A percentile compares a stretch with the other conserved stretches of the same genome.
Evolutionary conservation across 2,329 filamentous ascomycete genomes (phyloP).

Genomic region (Domatiomyces globalis): DNA sequence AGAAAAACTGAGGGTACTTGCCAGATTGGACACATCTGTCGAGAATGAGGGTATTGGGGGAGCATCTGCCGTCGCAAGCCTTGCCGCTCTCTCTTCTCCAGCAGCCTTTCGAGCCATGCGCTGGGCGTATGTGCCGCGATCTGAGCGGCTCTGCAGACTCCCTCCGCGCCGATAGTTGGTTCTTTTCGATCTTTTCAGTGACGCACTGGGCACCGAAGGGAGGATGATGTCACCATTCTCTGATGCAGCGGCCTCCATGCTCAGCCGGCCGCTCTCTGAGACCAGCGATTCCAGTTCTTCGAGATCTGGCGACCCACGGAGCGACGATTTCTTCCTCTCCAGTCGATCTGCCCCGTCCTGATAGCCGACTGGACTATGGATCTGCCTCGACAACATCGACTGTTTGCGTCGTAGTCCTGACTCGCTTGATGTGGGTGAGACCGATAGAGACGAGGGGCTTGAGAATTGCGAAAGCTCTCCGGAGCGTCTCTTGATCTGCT

Average conservation of each 20-base stretch:
- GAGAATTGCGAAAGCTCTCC: slow-evolving; percentile 53
- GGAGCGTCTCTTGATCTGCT: slow-evolving; percentile 74
- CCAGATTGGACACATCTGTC: slow-evolving; percentile 28
- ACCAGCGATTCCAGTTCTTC: slow-evolving; percentile 65
- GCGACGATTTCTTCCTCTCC: slow-evolving; percentile 55
- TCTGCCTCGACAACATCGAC: slow-evolving; percentile 87
- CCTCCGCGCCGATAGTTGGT: slow-evolving; percentile 88
- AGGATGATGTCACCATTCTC: slow-evolving; percentile 56
- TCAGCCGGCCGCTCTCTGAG: slow-evolving; percentile 51
- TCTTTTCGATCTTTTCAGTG: slow-evolving; percentile 74
- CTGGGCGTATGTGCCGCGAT: slow-evolving; percentile 61
- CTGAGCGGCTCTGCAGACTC: slow-evolving; percentile 51
- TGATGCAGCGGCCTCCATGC: slow-evolving; percentile 35
- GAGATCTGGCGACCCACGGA: slow-evolving; percentile 41
- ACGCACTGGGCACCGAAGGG: slow-evolving; percentile 58
- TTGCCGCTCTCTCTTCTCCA: slow-evolving; percentile 17
- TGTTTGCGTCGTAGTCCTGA: slow-evolving; percentile 67
- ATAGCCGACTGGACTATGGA: slow-evolving; percentile 63
- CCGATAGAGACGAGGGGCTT: slow-evolving; percentile 12
- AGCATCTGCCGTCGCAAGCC: slow-evolving; percentile 17
- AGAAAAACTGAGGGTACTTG: slow-evolving; percentile 32
- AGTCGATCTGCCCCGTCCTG: slow-evolving; percentile 71
- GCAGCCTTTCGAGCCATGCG: slow-evolving; percentile 42
- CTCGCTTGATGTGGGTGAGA: slow-evolving; percentile 14
- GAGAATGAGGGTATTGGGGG: slow-evolving; percentile 21